Percentiles rank a stretch among this genome's conserved stretches.
phyloP scores from a whole-genome alignment of 257 asterid genomes.

The Solanum tarapatanum region DNA sequence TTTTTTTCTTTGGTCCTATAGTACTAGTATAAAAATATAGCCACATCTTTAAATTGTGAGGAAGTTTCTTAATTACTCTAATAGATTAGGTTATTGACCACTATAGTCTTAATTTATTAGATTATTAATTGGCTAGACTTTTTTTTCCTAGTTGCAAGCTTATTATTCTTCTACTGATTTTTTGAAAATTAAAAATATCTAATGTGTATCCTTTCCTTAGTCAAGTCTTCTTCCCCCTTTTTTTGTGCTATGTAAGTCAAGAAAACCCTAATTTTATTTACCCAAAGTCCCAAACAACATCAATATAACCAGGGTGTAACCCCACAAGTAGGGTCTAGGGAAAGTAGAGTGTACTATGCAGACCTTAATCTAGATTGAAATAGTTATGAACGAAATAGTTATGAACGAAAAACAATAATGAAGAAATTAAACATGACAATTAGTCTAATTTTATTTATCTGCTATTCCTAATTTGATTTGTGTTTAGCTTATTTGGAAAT shows the following conservation, averaged over 20 bases:
- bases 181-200: neutral
- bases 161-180: neutral
- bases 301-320: neutral
- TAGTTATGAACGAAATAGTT: neutral
- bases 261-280: neutral
- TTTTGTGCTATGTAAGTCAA: neutral
- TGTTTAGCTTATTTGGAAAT: neutral
- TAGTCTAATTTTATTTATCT: neutral
- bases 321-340: neutral
- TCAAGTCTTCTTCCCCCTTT: neutral
- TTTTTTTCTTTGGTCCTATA: neutral
- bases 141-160: neutral
- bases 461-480: neutral
- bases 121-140: neutral
- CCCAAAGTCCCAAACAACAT: neutral
- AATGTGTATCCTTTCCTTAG: neutral
- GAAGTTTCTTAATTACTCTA: neutral
- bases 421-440: neutral
- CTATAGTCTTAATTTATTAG: neutral
- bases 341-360: neutral
- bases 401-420: neutral
- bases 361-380: neutral
- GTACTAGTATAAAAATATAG: neutral
- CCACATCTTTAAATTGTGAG: neutral
- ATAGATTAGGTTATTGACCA: conserved; percentile 1